A percentile compares a stretch with the other conserved stretches of the same genome.
phyloP scores from a whole-genome alignment of 2,329 filamentous ascomycete genomes.

The Coccinonectria pachysandricola region DNA sequence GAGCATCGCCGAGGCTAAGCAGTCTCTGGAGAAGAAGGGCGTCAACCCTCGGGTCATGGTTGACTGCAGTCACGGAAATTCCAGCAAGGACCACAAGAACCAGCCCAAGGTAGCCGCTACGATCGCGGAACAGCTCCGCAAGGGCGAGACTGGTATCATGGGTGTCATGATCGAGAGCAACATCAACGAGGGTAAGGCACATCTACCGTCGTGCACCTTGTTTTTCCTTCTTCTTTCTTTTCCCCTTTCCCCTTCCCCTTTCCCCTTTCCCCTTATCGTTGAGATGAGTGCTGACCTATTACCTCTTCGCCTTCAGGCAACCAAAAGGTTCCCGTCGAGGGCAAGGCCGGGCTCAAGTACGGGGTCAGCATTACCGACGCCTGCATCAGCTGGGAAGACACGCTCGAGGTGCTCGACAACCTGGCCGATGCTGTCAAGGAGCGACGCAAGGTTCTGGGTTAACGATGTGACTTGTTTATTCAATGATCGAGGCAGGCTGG shows the following conservation, averaged over 20 bases:
- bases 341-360: constrained; percentile 76
- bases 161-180: constrained; percentile 99
- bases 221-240: too few relatives aligned
- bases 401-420: constrained; percentile 63
- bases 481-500: too few relatives aligned
- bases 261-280: too few relatives aligned
- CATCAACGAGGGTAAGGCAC: constrained; percentile 78
- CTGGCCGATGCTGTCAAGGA: constrained; percentile 73
- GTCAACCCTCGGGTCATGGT: constrained; percentile 80
- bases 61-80: constrained; percentile 96
- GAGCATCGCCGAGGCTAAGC: constrained; percentile 77
- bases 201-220: too few relatives aligned
- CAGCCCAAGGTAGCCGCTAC: constrained; percentile 84
- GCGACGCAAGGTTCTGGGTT: constrained; percentile 24
- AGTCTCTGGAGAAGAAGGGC: constrained; percentile 62
- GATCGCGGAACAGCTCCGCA: constrained; percentile 74
- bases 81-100: constrained; percentile 91
- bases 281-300: too few relatives aligned
- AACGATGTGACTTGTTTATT: background rate
- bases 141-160: constrained; percentile 80
- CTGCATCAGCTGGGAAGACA: constrained; percentile 91
- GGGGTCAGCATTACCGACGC: constrained; percentile 96
- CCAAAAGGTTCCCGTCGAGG: constrained; percentile 86
- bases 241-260: too few relatives aligned
- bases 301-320: too few relatives aligned